phyloP scores from a whole-genome alignment of 2,329 filamentous ascomycete genomes.

The Penicillium sp. region DNA sequence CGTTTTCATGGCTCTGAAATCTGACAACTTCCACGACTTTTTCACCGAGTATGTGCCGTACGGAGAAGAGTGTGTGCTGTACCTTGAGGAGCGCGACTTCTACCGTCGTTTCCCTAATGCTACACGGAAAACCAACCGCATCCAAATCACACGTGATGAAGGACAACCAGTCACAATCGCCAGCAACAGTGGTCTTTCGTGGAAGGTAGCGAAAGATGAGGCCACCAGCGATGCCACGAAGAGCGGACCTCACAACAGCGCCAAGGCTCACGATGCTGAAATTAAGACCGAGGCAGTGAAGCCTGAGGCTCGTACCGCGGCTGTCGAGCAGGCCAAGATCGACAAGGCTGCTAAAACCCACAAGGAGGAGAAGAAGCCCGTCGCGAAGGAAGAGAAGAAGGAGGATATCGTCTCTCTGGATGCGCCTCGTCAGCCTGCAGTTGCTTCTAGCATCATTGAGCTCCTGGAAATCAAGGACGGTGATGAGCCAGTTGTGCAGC shows the following conservation, averaged over 20 bases:
- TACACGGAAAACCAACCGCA: slow-evolving; percentile 42
- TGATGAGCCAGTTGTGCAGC: slow-evolving; percentile 81
- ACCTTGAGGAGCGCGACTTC: slow-evolving; percentile 93
- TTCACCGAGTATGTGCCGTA: slow-evolving; percentile 96
- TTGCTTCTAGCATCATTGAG: slow-evolving; percentile 63
- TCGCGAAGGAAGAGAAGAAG: slow-evolving; percentile 24
- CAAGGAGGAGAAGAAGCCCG: slow-evolving; percentile 16
- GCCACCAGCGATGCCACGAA: slow-evolving; percentile 54
- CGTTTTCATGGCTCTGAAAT: slow-evolving; percentile 86
- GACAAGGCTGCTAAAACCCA: slow-evolving; percentile 24
- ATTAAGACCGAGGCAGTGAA: slow-evolving; percentile 23
- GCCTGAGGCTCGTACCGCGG: slow-evolving; percentile 24
- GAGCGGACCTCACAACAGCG: slow-evolving; percentile 45
- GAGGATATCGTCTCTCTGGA: slow-evolving; percentile 22
- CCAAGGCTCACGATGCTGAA: slow-evolving; percentile 26
- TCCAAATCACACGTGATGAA: slow-evolving; percentile 38
- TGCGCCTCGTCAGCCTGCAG: slow-evolving; percentile 34
- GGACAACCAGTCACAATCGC: slow-evolving; percentile 75
- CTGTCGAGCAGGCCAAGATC: slow-evolving; percentile 29
- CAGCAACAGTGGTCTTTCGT: slow-evolving; percentile 77
- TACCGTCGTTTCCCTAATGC: slow-evolving; percentile 69
- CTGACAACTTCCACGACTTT: slow-evolving; percentile 98
- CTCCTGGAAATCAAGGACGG: slow-evolving; percentile 68
- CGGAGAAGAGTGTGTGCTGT: slow-evolving; percentile 88
- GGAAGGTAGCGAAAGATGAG: slow-evolving; percentile 64